These are phyloP conservation scores for Coffea canephora DNA, from an alignment of 257 asterid species.

Conservation along the genomic window DNA sequence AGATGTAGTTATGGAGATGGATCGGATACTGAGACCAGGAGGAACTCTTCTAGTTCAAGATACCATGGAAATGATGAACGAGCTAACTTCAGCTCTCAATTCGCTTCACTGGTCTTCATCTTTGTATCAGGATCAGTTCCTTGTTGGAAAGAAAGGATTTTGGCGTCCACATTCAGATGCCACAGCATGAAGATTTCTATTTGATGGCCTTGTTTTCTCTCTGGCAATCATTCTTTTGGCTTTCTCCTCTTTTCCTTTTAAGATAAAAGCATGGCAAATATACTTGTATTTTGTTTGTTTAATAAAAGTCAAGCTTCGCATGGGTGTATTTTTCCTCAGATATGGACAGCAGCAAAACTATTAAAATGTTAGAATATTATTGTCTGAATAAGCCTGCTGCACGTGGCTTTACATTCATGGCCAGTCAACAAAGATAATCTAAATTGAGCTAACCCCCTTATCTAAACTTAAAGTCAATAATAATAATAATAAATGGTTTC, in stretches of 20 bases:
- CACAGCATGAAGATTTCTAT: neutral
- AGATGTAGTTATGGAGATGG: conserved; percentile 77
- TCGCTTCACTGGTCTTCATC: conserved; percentile 80
- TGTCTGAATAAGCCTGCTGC: neutral
- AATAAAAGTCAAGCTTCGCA: no score
- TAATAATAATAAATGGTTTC: neutral
- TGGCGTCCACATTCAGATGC: conserved; percentile 60
- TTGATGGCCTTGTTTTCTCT: neutral
- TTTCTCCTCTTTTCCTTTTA: no score
- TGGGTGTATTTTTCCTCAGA: no score
- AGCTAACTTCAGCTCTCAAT: conserved; percentile 53
- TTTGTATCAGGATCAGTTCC: conserved; percentile 68
- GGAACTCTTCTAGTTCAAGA: conserved; percentile 83
- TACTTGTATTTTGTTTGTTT: no score
- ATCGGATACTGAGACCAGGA: conserved; percentile 80
- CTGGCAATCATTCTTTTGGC: no score
- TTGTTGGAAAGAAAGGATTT: conserved; percentile 74
- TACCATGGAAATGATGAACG: conserved; percentile 43
- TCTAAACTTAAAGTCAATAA: neutral
- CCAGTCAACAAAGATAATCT: conserved; percentile 5
- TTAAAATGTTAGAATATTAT: no score
- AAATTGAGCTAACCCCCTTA: neutral
- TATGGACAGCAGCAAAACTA: neutral
- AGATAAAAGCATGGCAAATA: no score
- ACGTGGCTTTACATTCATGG: neutral